Conservation (phyloP, 768 basidiomycete species). For the Boletus speciosus region DNA sequence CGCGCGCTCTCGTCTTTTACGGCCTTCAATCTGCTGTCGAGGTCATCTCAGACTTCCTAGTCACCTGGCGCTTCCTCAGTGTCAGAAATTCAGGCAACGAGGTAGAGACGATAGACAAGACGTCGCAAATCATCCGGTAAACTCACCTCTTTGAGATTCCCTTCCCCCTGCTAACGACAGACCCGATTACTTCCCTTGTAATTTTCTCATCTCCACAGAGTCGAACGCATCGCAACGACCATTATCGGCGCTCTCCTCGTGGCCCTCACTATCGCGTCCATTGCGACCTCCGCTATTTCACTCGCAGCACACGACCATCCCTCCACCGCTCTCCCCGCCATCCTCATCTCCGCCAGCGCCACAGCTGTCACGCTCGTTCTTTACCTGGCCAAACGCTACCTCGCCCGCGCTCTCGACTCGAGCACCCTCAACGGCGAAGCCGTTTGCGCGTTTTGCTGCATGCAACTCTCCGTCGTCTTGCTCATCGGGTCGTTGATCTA, state of each 20-base stretch:
- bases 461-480: slow-evolving; percentile 41
- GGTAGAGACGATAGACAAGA: neutral
- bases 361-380: slow-evolving; percentile 39
- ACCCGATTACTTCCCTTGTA: neutral
- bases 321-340: slow-evolving; percentile 36
- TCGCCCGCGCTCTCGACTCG: slow-evolving; percentile 43
- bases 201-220: slow-evolving; percentile 17
- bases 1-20: slow-evolving; percentile 45
- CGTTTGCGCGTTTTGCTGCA: slow-evolving; percentile 41
- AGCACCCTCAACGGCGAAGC: slow-evolving; percentile 44
- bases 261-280: slow-evolving; percentile 36
- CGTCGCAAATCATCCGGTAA: slow-evolving; percentile 13
- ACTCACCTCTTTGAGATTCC: neutral
- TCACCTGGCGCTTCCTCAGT: slow-evolving; percentile 43
- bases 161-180: neutral
- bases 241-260: slow-evolving; percentile 38
- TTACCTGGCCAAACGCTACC: slow-evolving; percentile 44
- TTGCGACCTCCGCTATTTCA: slow-evolving; percentile 33
- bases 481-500: slow-evolving; percentile 41
- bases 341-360: slow-evolving; percentile 43
- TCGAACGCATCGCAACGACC: slow-evolving; percentile 37
- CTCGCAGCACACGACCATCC: slow-evolving; percentile 38
- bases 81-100: slow-evolving; percentile 35
- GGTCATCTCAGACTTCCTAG: slow-evolving; percentile 42
- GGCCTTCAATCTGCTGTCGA: slow-evolving; percentile 48